phyloP scores from a whole-genome alignment of 2,329 filamentous ascomycete genomes.

The Colletotrichum sp. region DNA sequence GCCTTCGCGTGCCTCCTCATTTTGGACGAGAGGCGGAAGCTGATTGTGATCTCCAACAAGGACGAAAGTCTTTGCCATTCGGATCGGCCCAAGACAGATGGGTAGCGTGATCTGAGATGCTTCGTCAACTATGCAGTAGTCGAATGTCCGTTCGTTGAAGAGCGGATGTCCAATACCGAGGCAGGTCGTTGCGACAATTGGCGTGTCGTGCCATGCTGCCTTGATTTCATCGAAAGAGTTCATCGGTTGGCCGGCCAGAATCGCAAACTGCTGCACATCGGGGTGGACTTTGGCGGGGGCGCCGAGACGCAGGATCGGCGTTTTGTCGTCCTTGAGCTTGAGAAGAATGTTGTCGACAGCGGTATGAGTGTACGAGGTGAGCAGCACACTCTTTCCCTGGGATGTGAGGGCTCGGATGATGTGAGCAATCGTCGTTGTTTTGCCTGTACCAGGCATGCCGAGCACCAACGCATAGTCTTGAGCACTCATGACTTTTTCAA shows the following conservation, averaged over 20 bases:
- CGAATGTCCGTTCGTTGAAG: conserved; percentile 88
- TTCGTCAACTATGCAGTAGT: conserved; percentile 98
- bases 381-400: conserved; percentile 88
- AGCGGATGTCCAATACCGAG: conserved; percentile 88
- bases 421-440: conserved; percentile 97
- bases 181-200: conserved; percentile 93
- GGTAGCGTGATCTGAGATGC: conserved; percentile 97
- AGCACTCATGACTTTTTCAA: conserved; percentile 95
- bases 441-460: conserved; percentile 97
- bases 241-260: conserved; percentile 76
- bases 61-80: conserved; percentile 91
- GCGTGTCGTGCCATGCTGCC: conserved; percentile 81
- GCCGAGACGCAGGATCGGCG: conserved; percentile 84
- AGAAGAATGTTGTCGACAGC: conserved; percentile 97
- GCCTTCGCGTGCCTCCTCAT: conserved; percentile 83
- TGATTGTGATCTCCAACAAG: conserved; percentile 97
- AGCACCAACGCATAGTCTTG: conserved; percentile 96
- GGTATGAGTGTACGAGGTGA: conserved; percentile 96
- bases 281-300: conserved; percentile 85
- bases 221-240: conserved; percentile 83
- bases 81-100: conserved; percentile 91
- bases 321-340: conserved; percentile 82
- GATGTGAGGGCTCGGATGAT: conserved; percentile 90
- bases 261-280: conserved; percentile 85
- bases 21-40: conserved; percentile 90